Conservation (phyloP, 768 basidiomycete genomes). For the Lyophyllum semitale region DNA sequence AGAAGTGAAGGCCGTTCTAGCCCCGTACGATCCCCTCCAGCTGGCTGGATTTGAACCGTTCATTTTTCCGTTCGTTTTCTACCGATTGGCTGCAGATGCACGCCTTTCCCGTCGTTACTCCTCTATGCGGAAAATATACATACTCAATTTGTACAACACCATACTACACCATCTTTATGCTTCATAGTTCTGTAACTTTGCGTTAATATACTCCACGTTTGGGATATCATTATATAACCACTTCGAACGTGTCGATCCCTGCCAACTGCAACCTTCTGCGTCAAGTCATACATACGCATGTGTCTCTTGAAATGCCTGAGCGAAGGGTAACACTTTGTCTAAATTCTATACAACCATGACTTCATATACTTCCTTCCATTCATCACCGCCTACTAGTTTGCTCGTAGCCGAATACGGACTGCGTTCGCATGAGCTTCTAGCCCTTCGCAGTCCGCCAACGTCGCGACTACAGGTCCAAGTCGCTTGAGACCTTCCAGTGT, state of each 20-base stretch:
- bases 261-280: too few relatives aligned
- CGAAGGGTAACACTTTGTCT: too few relatives aligned
- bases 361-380: neutral
- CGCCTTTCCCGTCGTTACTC: neutral
- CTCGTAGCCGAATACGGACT: conserved; percentile 76
- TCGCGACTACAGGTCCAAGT: conserved; percentile 87
- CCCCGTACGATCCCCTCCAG: conserved; percentile 35
- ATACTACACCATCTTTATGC: conserved; percentile 1
- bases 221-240: too few relatives aligned
- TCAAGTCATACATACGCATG: too few relatives aligned
- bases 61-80: neutral
- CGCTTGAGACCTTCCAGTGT: conserved; percentile 71
- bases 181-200: neutral
- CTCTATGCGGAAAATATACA: neutral
- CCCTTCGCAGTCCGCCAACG: conserved; percentile 93
- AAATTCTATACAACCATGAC: conserved; percentile 3
- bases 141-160: neutral
- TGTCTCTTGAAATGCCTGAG: too few relatives aligned
- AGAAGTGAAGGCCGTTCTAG: conserved; percentile 29
- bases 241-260: too few relatives aligned
- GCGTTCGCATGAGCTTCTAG: conserved; percentile 95
- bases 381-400: conserved; percentile 6
- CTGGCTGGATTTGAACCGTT: conserved; percentile 47
- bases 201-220: neutral
- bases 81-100: neutral